These are phyloP conservation scores for Rugonectria rugulosa DNA, from an alignment of 2,329 filamentous ascomycete genomes.

Conservation along the genomic window DNA sequence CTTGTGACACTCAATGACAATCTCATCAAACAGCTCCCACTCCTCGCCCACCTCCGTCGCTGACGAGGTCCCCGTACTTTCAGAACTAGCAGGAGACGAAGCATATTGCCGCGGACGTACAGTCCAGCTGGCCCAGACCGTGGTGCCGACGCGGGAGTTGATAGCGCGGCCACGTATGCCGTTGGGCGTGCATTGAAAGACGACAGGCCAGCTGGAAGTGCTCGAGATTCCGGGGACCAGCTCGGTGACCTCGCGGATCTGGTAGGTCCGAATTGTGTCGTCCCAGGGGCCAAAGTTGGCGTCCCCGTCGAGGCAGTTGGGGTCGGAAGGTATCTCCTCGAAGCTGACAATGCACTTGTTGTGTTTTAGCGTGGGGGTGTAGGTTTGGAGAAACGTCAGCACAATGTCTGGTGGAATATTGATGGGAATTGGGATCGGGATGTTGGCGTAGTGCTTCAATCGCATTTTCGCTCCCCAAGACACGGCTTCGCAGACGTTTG, in stretches of 20 bases:
- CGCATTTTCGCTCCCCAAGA: neutral
- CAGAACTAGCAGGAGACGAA: constrained; percentile 4
- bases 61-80: constrained; percentile 21
- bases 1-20: constrained; percentile 39
- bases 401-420: constrained; percentile 44
- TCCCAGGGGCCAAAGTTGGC: constrained; percentile 48
- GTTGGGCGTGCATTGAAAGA: constrained; percentile 50
- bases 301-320: constrained; percentile 45
- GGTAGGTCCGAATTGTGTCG: constrained; percentile 42
- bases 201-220: constrained; percentile 48
- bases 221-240: constrained; percentile 48
- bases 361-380: constrained; percentile 49
- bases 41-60: constrained; percentile 24
- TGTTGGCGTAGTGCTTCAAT: neutral
- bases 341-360: constrained; percentile 45
- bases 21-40: constrained; percentile 40
- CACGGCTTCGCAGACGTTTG: neutral
- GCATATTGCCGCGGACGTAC: constrained; percentile 24
- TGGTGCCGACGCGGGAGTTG: constrained; percentile 49
- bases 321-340: constrained; percentile 41
- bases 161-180: constrained; percentile 49
- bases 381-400: constrained; percentile 48
- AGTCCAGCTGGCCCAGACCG: constrained; percentile 42
- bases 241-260: constrained; percentile 34
- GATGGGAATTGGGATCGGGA: constrained; percentile 50